Conservation (phyloP, 1,284 basidiomycete genomes). For the Microbotryum lychnidis-dioicae region DNA sequence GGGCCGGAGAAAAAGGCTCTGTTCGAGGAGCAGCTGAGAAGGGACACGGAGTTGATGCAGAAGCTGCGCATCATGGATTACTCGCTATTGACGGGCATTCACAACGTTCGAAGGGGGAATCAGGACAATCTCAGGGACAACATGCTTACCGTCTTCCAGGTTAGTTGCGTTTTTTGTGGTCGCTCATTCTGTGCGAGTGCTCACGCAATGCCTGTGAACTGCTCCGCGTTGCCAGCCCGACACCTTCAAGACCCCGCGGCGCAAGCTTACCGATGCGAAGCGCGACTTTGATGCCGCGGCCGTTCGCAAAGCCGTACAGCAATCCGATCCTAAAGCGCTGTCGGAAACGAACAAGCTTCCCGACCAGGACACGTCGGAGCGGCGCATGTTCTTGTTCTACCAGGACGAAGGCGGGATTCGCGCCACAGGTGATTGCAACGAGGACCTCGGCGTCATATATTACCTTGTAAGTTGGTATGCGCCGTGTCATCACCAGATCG, state of each 20-base stretch:
- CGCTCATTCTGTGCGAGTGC: not conserved
- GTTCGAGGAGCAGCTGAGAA: constrained; percentile 76
- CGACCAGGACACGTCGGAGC: constrained; percentile 56
- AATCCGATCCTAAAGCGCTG: constrained; percentile 69
- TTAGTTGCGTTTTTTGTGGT: constrained; percentile 39
- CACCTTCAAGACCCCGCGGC: constrained; percentile 45
- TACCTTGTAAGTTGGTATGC: constrained; percentile 48
- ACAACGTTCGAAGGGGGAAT: constrained; percentile 85
- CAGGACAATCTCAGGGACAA: constrained; percentile 80
- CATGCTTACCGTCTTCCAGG: constrained; percentile 85
- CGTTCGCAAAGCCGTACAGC: constrained; percentile 73
- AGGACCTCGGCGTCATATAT: constrained; percentile 70
- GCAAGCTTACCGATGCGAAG: constrained; percentile 54
- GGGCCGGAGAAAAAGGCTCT: constrained; percentile 90
- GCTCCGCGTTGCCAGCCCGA: constrained; percentile 50
- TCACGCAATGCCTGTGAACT: not conserved
- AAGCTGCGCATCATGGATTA: constrained; percentile 91
- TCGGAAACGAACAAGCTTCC: constrained; percentile 59
- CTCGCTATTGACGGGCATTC: constrained; percentile 84
- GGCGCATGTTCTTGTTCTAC: constrained; percentile 84
- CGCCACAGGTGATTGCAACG: constrained; percentile 78
- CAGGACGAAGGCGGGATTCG: constrained; percentile 91
- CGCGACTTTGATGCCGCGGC: constrained; percentile 52
- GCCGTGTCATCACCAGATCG: not conserved
- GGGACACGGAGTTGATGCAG: constrained; percentile 80